Base-by-base conservation (phyloP, 176 grass and related monocot genomes). In the Carex kokanica region DNA sequence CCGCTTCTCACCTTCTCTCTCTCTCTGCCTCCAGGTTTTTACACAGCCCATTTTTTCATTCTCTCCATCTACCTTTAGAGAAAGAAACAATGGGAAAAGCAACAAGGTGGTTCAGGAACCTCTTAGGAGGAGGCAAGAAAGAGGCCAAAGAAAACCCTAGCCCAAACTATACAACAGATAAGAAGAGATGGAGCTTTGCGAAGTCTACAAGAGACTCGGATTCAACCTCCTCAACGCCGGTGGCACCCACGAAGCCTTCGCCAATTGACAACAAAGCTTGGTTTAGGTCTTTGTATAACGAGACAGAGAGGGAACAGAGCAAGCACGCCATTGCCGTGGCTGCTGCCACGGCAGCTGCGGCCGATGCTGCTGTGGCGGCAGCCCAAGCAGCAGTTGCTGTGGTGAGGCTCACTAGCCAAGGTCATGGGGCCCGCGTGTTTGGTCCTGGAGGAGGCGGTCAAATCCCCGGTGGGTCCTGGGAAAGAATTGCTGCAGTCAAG, bases 311-410 rank as follows among this genome's bases (percentile, higher is more conserved):
- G 74, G 91, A 95, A 80, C 96, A 95, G 89, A 99, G 88, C 93
- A 95, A 92, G 91, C 93, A 95, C 62, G 96, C 93, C 63, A 95
- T 98, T 79, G 93, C 96, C 0, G 91, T 95, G 0, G 96, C 93
- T 0, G 96, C 96, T 51, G 96, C 96, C 10, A 95, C 96, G 0
- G 89, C 90, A 0, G 91, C 82, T 0, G 96, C 96, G 0, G 92
- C 96, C 0, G 93, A 98, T 78, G 93, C 93, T 1, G 96, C 96
- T 5, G 85, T 98, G 11, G 96, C 93, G 0, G 96, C 96, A 0
- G 93, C 96, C 0, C 93, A 99, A 23, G 96, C 96, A 0, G 96
- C 96, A 2, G 93, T 95, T 2, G 93, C 87, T 45, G 96, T 99
- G 43, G 96, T 93, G 1, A 85, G 89, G 13, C 96, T 99, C 24